A percentile compares a stretch with the other conserved stretches of the same genome.
phyloP scores from a whole-genome alignment of 2,329 filamentous ascomycete genomes.

The Zymoseptoria tritici region DNA sequence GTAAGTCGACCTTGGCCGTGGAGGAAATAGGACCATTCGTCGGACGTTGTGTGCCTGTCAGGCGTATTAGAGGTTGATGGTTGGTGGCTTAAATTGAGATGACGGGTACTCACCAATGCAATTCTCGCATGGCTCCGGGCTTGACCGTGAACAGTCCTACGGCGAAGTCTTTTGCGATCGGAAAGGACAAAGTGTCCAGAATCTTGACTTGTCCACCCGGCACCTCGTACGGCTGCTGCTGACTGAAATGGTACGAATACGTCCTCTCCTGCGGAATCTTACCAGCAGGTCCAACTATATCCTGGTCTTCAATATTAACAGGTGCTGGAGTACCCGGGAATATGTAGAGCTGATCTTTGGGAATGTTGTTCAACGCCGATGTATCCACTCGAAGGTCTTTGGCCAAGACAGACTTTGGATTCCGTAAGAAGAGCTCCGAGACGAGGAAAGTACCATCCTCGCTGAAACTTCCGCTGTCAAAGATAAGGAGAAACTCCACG shows the following conservation, averaged over 20 bases:
- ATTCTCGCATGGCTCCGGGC: slow-evolving; percentile 57
- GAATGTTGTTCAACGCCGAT: slow-evolving; percentile 32
- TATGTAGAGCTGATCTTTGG: slow-evolving; percentile 36
- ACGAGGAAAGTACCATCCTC: slow-evolving; percentile 55
- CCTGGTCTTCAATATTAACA: slow-evolving; percentile 25
- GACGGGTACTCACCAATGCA: slow-evolving; percentile 45
- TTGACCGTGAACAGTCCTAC: slow-evolving; percentile 51
- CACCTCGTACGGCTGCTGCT: slow-evolving; percentile 44
- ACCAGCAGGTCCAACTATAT: slow-evolving; percentile 8
- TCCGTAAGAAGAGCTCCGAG: slow-evolving; percentile 29
- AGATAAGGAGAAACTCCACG: slow-evolving; percentile 53
- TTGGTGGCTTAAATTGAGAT: too few species aligned
- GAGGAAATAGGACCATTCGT: slow-evolving; percentile 47
- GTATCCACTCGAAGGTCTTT: slow-evolving; percentile 37
- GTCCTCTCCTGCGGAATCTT: slow-evolving; percentile 19
- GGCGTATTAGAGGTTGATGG: too few species aligned
- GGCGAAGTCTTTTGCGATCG: slow-evolving; percentile 49
- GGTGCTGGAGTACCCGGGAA: slow-evolving; percentile 29
- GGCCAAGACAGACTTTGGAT: slow-evolving; percentile 34
- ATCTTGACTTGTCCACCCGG: slow-evolving; percentile 54
- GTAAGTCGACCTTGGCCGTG: slow-evolving; percentile 45
- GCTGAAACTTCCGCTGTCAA: slow-evolving; percentile 51
- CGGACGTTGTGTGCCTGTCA: slow-evolving; percentile 43
- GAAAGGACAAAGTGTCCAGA: slow-evolving; percentile 51
- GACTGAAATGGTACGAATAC: slow-evolving; percentile 39